A percentile compares a stretch with the other conserved stretches of the same genome.
Evolutionary conservation across 345 rosid species (phyloP).

Genomic region (Angophora floribunda): DNA sequence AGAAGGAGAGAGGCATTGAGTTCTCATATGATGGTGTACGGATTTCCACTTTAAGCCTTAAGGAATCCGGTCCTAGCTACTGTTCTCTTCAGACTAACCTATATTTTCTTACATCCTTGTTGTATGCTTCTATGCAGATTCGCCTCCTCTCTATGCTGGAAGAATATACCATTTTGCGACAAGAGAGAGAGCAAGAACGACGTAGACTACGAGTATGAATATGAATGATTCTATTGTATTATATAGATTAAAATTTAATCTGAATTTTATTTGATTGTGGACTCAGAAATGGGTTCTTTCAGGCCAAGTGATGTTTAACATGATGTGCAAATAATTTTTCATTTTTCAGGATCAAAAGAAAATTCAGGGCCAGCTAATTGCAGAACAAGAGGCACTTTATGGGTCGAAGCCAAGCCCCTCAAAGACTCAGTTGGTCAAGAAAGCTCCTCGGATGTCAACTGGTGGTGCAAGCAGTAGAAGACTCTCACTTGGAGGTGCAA

Average conservation of each 20-base stretch:
- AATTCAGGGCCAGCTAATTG: conserved; percentile 87
- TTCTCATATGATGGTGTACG: conserved; percentile 95
- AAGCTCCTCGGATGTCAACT: conserved; percentile 62
- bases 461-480: conserved; percentile 71
- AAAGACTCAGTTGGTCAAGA: conserved; percentile 63
- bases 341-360: conserved; percentile 87
- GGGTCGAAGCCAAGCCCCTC: conserved; percentile 98
- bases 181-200: conserved; percentile 95
- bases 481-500: conserved; percentile 67
- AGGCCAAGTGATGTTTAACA: not conserved
- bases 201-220: conserved; percentile 68
- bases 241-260: not conserved
- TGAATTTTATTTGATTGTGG: not conserved
- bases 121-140: conserved; percentile 29
- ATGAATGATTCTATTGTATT: not conserved
- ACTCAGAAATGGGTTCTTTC: not conserved
- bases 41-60: not conserved
- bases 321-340: not conserved
- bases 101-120: not conserved
- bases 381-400: conserved; percentile 89
- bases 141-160: conserved; percentile 89
- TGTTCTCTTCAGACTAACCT: not conserved
- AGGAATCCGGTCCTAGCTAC: not conserved
- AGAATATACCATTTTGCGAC: conserved; percentile 58
- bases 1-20: conserved; percentile 64